phyloP scores from a whole-genome alignment of 2,329 filamentous ascomycete species.

The Talaromyces sp. region DNA sequence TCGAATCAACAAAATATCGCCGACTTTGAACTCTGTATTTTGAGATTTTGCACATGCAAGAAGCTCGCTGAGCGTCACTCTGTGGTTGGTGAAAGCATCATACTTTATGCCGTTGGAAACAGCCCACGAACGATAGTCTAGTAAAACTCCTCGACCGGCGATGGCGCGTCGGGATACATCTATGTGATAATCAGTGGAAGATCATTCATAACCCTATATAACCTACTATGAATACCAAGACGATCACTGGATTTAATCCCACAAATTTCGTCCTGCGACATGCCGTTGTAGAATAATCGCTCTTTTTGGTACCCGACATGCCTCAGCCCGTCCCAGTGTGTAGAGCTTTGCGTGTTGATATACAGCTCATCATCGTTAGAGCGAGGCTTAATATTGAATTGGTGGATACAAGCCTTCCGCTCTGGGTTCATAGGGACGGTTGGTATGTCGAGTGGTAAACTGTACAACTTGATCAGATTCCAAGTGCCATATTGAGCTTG shows the following conservation, averaged over 20 bases:
- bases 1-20: background rate
- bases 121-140: background rate
- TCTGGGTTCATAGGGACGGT: background rate
- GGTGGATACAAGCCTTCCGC: background rate
- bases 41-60: background rate
- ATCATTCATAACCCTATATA: background rate
- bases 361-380: background rate
- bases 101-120: background rate
- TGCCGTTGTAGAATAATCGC: background rate
- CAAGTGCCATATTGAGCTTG: background rate
- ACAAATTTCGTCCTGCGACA: background rate
- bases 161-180: background rate
- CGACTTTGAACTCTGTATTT: background rate
- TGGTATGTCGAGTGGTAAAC: background rate
- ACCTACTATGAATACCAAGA: background rate
- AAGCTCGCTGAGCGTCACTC: background rate
- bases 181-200: background rate
- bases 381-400: background rate
- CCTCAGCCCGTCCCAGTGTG: constrained; percentile 2
- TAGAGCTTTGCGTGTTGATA: background rate
- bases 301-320: background rate
- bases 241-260: background rate
- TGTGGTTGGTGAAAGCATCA: background rate
- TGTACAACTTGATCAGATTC: background rate
- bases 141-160: background rate